Conservation (phyloP, 2,329 filamentous ascomycete species). For the Tolypocladium amazonense region DNA sequence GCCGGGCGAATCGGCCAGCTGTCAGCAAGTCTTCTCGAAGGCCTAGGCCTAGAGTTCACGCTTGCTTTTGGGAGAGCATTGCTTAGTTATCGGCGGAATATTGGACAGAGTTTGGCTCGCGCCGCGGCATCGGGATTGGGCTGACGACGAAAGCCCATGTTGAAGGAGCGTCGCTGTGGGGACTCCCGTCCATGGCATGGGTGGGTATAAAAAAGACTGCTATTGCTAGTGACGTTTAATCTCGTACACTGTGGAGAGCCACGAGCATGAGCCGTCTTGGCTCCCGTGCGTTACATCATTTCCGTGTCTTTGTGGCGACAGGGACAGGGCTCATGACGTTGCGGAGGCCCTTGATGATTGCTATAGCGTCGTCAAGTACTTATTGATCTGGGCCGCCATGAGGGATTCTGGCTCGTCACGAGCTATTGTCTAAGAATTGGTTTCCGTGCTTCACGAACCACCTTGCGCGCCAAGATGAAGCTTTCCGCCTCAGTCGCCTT, state of each 20-base stretch:
- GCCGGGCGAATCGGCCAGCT: not conserved
- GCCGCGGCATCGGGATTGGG: too few species aligned
- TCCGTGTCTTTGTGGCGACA: not conserved
- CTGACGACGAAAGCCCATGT: not conserved
- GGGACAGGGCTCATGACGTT: not conserved
- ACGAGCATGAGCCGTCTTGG: not conserved
- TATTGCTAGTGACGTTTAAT: not conserved
- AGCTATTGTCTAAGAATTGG: not conserved
- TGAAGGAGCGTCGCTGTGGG: not conserved
- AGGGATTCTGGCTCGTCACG: not conserved
- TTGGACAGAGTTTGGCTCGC: not conserved
- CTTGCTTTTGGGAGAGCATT: not conserved
- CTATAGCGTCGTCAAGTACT: not conserved
- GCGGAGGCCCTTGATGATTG: not conserved
- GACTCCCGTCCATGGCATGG: not conserved
- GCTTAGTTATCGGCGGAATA: not conserved
- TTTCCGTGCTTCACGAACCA: not conserved
- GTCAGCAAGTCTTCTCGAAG: not conserved
- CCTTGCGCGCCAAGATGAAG: not conserved
- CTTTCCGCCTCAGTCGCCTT: not conserved
- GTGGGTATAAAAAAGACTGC: not conserved
- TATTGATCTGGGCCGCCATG: not conserved
- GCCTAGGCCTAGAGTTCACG: not conserved
- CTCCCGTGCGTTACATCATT: not conserved
- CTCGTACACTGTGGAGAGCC: not conserved